phyloP scores from a whole-genome alignment of 2,329 filamentous ascomycete genomes.

The Alternaria gansuensis region DNA sequence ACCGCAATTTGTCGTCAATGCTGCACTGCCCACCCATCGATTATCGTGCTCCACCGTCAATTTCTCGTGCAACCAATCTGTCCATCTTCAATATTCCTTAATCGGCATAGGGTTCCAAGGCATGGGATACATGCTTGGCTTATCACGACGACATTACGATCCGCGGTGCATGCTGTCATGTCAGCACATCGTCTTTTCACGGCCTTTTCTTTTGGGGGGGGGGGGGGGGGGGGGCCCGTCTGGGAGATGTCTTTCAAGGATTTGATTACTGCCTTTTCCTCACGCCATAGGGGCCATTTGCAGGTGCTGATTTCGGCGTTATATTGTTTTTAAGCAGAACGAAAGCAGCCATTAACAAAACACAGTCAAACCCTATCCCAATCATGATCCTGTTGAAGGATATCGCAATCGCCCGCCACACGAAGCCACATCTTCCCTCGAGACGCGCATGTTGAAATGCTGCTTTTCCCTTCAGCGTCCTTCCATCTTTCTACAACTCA shows the following conservation, averaged over 20 bases:
- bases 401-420: neutral
- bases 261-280: neutral
- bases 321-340: neutral
- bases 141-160: slow-evolving; percentile 7
- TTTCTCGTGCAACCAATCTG: slow-evolving; percentile 15
- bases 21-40: slow-evolving; percentile 24
- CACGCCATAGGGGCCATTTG: neutral
- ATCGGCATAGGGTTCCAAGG: neutral
- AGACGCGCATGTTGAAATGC: slow-evolving; percentile 39
- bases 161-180: neutral
- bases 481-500: slow-evolving; percentile 12
- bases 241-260: neutral
- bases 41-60: slow-evolving; percentile 18
- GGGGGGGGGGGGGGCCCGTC: no score
- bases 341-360: slow-evolving; percentile 7
- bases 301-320: neutral
- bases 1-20: slow-evolving; percentile 33
- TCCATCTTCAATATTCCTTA: slow-evolving; percentile 5
- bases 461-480: slow-evolving; percentile 16
- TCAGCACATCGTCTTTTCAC: slow-evolving; percentile 1
- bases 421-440: neutral
- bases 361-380: neutral
- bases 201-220: neutral
- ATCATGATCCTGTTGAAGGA: slow-evolving; percentile 38
- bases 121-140: slow-evolving; percentile 1